Conservation (phyloP, 73 alveolate genomes). For the Symbiodinium natans region DNA sequence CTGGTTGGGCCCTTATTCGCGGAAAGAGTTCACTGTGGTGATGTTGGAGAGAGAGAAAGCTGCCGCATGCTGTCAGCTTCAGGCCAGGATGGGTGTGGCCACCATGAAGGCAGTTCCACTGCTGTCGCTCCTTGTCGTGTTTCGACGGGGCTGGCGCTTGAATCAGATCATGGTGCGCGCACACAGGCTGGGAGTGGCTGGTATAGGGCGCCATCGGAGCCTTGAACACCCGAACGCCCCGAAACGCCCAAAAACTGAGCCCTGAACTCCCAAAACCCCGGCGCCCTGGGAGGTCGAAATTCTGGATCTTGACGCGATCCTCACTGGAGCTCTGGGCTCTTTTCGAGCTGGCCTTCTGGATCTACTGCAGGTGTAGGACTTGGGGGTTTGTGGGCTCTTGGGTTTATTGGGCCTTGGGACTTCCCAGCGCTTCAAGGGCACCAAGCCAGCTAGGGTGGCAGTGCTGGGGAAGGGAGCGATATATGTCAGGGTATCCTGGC, state of each 20-base stretch:
- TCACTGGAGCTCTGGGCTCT: slow-evolving; percentile 68
- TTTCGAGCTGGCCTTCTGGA: slow-evolving; percentile 28
- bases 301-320: slow-evolving; percentile 72
- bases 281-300: slow-evolving; percentile 26
- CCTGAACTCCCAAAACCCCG: neutral
- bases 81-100: slow-evolving; percentile 91
- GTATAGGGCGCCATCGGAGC: neutral
- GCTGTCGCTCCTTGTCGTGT: slow-evolving; percentile 81
- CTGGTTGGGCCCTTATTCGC: neutral
- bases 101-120: slow-evolving; percentile 73
- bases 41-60: too few relatives aligned
- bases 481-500: too few relatives aligned
- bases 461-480: too few relatives aligned
- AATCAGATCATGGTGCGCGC: slow-evolving; percentile 62
- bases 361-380: neutral
- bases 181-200: slow-evolving; percentile 11
- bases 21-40: neutral
- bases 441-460: too few relatives aligned
- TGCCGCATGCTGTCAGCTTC: too few relatives aligned
- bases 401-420: neutral
- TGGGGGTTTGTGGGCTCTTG: neutral
- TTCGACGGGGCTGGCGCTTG: slow-evolving; percentile 78
- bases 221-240: too few relatives aligned
- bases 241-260: neutral
- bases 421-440: too few relatives aligned